Percentiles rank a stretch among this genome's conserved stretches.
Evolutionary conservation across 768 basidiomycete species (phyloP).

Genomic region (Lentinula aciculospora): DNA sequence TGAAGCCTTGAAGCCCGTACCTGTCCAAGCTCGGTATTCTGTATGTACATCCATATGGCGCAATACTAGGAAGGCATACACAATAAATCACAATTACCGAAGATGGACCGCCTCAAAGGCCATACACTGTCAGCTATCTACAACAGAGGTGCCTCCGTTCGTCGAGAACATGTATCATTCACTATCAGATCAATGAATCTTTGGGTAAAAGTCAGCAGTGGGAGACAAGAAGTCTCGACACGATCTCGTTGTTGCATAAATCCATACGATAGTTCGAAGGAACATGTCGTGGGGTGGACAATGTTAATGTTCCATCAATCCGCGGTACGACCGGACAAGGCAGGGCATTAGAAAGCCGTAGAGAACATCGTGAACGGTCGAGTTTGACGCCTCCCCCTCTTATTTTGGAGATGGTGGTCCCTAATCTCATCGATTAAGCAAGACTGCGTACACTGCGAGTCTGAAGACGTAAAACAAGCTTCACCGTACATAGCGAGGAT

Average conservation of each 20-base stretch:
- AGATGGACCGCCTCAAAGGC: background rate
- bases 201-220: background rate
- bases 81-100: background rate
- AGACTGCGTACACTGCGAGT: background rate
- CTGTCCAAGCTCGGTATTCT: background rate
- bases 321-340: background rate
- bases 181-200: background rate
- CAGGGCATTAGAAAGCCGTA: background rate
- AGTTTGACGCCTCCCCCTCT: slow-evolving; percentile 5
- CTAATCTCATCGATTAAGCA: background rate
- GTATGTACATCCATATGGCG: background rate
- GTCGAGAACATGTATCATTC: background rate
- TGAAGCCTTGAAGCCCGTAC: background rate
- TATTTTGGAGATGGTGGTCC: background rate
- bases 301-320: background rate
- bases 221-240: background rate
- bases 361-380: background rate
- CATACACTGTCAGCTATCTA: no score
- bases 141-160: no score
- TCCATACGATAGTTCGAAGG: background rate
- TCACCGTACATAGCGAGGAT: no score
- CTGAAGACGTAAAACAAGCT: background rate
- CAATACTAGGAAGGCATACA: background rate
- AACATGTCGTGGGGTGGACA: background rate
- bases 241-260: background rate